These are phyloP conservation scores for Setaria viridis DNA, from an alignment of 202 grass and related monocot species.

Conservation along the genomic window DNA sequence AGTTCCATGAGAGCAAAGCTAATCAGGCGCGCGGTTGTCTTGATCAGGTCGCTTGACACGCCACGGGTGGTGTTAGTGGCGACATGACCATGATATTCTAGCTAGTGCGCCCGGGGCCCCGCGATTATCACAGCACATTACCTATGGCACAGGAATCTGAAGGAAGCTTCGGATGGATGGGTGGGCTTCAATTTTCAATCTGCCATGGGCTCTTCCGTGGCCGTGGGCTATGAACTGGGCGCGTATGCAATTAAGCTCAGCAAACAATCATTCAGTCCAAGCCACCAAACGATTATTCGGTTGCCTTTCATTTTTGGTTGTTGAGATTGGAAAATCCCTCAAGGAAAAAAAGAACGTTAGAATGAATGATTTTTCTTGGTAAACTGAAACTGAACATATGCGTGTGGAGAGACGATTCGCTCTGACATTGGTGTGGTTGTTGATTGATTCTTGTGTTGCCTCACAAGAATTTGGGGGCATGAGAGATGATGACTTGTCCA, in stretches of 20 bases:
- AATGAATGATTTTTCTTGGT: neutral
- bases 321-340: neutral
- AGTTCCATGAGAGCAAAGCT: slow-evolving; percentile 26
- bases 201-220: neutral
- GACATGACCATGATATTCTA: slow-evolving; percentile 36
- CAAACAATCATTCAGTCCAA: neutral
- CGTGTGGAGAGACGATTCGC: neutral
- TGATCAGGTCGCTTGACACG: slow-evolving; percentile 1
- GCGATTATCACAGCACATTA: neutral
- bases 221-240: neutral
- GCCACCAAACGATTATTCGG: neutral
- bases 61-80: slow-evolving; percentile 28
- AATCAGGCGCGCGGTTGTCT: neutral
- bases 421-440: neutral
- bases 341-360: neutral
- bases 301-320: neutral
- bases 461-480: neutral
- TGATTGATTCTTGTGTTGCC: no score
- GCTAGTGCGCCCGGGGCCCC: neutral
- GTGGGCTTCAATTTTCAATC: neutral
- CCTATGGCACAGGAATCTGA: slow-evolving; percentile 2
- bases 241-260: neutral
- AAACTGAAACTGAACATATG: neutral
- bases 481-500: neutral
- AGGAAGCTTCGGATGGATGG: slow-evolving; percentile 36